A percentile compares a stretch with the other conserved stretches of the same genome.
Evolutionary conservation across 179 eudicot species (phyloP).

Genomic region (Camellia oleifera): DNA sequence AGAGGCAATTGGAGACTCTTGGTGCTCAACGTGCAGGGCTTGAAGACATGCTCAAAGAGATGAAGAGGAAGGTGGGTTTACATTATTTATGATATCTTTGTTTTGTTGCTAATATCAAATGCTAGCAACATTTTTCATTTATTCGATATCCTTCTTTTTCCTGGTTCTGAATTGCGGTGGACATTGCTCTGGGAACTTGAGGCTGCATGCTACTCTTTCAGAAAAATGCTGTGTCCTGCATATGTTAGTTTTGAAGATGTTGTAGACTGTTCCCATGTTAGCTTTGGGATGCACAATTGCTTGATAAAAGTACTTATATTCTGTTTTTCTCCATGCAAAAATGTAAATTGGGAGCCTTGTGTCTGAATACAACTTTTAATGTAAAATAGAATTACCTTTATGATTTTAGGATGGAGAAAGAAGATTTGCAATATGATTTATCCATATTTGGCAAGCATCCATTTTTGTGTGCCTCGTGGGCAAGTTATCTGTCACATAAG

Average conservation of each 20-base stretch:
- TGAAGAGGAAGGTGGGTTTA: conserved; percentile 82
- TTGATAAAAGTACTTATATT: neutral
- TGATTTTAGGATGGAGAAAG: neutral
- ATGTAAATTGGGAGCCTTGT: too few species aligned
- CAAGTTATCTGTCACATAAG: neutral
- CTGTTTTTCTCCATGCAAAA: neutral
- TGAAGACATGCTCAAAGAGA: conserved; percentile 99
- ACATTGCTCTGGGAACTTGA: neutral
- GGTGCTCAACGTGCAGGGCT: conserved; percentile 98
- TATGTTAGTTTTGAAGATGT: neutral
- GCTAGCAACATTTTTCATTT: neutral
- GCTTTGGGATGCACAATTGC: neutral
- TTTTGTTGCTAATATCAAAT: neutral
- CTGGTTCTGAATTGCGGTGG: neutral
- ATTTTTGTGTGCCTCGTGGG: neutral
- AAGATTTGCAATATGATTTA: neutral
- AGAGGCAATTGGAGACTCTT: conserved; percentile 93
- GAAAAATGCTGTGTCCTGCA: neutral
- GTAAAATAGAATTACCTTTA: too few species aligned
- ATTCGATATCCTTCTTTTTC: neutral
- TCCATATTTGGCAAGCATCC: neutral
- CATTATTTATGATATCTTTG: conserved; percentile 3
- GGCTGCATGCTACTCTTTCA: neutral
- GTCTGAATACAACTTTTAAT: too few species aligned
- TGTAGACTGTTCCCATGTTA: neutral